Evolutionary conservation across 331 rosid species (phyloP), one percentile per base, ranked within the genome.

Genomic region (Erythrophleum ivorense): DNA sequence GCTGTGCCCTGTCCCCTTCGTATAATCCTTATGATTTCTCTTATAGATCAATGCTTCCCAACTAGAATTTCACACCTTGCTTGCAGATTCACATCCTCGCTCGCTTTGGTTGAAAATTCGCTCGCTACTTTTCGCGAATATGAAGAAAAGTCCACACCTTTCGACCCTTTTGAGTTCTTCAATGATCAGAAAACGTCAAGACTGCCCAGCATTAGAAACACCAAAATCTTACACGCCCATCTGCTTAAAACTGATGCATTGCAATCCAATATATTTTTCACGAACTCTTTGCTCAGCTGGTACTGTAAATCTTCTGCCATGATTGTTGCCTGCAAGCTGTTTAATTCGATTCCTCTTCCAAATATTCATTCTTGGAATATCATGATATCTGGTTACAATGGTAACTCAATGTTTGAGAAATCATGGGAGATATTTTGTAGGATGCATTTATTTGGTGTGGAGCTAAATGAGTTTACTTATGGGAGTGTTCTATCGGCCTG

Each of bases 401-500:
- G 73, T 45, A 88, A 77, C n/a, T 77, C 77, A 0, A 63, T 84
- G 71, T 87, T 77, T 81, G 68, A n/a, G 82, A 76, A 84, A 64
- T 88, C 96, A 9, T 77, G 89, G 92, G 85, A 77, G 60, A 58
- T 84, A 36, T 94, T 90, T 73, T 82, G 89, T 60, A 48, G 84
- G 87, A 83, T 86, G 90, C 88, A 67, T 74, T 86, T 72, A 48
- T 57, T 74, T 72, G 91, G 92, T 65, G 69, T 78, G 59, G 86
- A 88, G 86, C 90, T 87, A 2, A 84, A 87, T 63, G 95, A 88
- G 85, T 84, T 86, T 70, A 90, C 94, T 40, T 90, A 87, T 83
- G 94, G 90, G 79, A 88, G 90, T 77, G 90, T 89, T 83, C 91
- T 94, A 71, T 87, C 91, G 0, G 94, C 95, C 36, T 90, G 97